Base-by-base conservation (phyloP, 2,329 filamentous ascomycete genomes). In the Hymenoscyphus fructigenus region DNA sequence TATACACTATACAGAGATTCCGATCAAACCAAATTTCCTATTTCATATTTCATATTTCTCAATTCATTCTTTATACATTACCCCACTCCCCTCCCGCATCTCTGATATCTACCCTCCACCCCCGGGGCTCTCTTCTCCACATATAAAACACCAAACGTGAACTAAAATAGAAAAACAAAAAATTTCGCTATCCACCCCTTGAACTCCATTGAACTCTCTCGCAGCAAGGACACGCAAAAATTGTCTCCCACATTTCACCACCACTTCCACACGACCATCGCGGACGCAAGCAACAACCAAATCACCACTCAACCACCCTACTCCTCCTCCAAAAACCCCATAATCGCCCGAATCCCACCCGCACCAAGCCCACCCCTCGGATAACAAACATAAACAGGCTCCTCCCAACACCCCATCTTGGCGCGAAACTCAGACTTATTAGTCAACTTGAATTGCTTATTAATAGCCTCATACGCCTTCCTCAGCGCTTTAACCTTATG, bases 311-410 rank as follows among this genome's bases (percentile, higher is more conserved):
- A 17, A 6, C 41, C 41, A 15, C 4, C 5, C 53, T 65, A 72
- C 50, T 87, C 86, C 69, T 91, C 91, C 78, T 94, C 91, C 77
- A 97, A 95, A 81, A 96, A 97, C 75, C 89, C 91, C 79, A 97
- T 83, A 70, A 97, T 87, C n/a, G 93, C 92, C 76, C 91, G 87
- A 67, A 93, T 87, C 55, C 93, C 93, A 67, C 88, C 86, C 57
- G 93, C 87, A 1, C 92, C 92, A 32, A 97, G 83, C 7, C 93
- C 93, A 74, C 93, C 89, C 65, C 90, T 88, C 50, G 93, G 93
- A 78, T 96, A 97, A 75, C 91, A 93, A 70, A 97, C 92, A 78
- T 92, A 97, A 32, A 94, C 88, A 58, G 91, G 88, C 74, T 97
- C 93, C 66, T 93, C 92, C 65, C 87, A 81, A 4, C 91, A 91